A percentile compares a stretch with the other conserved stretches of the same genome.
phyloP scores from a whole-genome alignment of 768 basidiomycete genomes.

The Tricholoma saponaceum region DNA sequence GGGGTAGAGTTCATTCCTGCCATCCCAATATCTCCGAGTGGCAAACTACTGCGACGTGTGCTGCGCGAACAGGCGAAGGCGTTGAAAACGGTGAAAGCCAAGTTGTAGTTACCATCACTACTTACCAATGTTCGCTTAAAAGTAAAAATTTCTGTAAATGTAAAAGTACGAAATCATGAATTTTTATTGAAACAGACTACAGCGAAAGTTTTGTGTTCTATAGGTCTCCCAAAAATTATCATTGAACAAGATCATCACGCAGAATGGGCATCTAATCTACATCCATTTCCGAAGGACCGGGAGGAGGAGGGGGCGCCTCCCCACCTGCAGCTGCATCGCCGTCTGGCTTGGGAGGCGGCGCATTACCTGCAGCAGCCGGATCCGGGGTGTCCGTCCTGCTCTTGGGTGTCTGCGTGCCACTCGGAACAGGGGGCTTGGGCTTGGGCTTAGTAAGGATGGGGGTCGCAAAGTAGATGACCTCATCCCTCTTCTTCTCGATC shows the following conservation, averaged over 20 bases:
- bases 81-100: conserved; percentile 8
- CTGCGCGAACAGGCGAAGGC: conserved; percentile 46
- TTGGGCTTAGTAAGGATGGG: conserved; percentile 91
- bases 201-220: conserved; percentile 14
- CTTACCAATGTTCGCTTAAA: too few species aligned
- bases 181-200: conserved; percentile 9
- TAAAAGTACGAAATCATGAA: neutral
- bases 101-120: conserved; percentile 5
- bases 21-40: conserved; percentile 64
- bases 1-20: conserved; percentile 52
- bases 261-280: conserved; percentile 55
- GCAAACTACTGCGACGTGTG: conserved; percentile 47
- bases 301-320: conserved; percentile 24
- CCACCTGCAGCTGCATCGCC: conserved; percentile 20
- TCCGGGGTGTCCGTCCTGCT: conserved; percentile 55
- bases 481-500: conserved; percentile 88
- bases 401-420: conserved; percentile 72
- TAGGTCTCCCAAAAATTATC: conserved; percentile 13
- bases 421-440: conserved; percentile 74
- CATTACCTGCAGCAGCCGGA: conserved; percentile 33
- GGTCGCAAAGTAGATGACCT: conserved; percentile 83
- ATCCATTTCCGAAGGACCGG: conserved; percentile 76
- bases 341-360: conserved; percentile 15
- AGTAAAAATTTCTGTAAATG: too few species aligned
- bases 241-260: conserved; percentile 9